Evolutionary conservation across 1,139 yeast species (phyloP), one percentile per base, ranked within the genome.

Genomic region (Debaryomyces coudertii): DNA sequence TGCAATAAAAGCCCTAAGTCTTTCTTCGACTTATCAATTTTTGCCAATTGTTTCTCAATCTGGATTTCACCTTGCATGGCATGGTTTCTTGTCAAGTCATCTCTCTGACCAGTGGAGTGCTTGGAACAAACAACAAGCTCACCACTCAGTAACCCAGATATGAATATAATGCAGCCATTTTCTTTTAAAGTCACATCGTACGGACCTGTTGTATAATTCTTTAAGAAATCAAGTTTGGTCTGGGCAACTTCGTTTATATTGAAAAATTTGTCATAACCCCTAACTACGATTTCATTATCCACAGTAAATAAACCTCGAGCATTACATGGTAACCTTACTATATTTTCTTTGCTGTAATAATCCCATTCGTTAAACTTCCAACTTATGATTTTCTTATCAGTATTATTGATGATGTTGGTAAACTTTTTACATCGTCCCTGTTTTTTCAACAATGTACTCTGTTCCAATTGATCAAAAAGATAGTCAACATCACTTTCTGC

Each of bases 211-310:
- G 95, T 85, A 18, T 73, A 59, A 1, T 56, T 47, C 30, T 62
- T 57, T 22, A 92, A 63, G 53, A 61, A 59, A 0, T 66, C 69
- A 71, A 82, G 74, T 45, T 69, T 75, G 0, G 96, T 86, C 3
- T 56, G 56, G 0, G 69, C 56, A 1, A 79, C 75, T 60, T 95
- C 99, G 47, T 75, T 80, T 8, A 90, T 73, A 59, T 87, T 92
- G 77, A 90, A 95, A 63, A 95, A 95, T 68, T 95, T 95, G 66
- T 95, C 95, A 62, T 95, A 95, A 0, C 99, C 99, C 54, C 99
- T 71, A 1, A 86, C 84, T 1, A 82, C 83, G 20, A 95, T 86
- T 16, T 55, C 56, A 34, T 77, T 73, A 14, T 70, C 65, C 2
- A 62, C 49, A 0, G 95, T 88, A 60, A 93, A 93, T 14, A 93